Evolutionary conservation across 2,329 filamentous ascomycete species (phyloP), one percentile per base, ranked within the genome.

Genomic region (Zymoseptoria crescenta): DNA sequence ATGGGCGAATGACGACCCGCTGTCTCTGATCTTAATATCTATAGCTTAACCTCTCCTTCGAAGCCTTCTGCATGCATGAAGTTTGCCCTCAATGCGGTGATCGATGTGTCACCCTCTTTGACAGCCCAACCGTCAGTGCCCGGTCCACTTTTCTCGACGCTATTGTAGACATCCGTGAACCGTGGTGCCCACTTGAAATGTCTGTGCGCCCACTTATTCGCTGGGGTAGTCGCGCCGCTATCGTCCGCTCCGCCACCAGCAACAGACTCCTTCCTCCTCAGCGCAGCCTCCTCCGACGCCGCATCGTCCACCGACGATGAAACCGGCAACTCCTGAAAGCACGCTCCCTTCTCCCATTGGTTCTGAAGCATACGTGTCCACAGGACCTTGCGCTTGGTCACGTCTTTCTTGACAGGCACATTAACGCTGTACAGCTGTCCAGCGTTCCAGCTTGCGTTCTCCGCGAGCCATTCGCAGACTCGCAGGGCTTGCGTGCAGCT

Each of bases 121-220:
- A 99, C 89, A 41, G 87, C 87, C 91, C 93, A 96, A 5, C 93
- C 94, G 74, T 99, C 94, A 70, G 91, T 95, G 3, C 91, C 91
- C 3, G 89, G 88, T 30, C 80, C 79, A 48, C 87, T 85, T 64
- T 87, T 83, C 66, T 91, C 85, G n/a, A 96, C 91, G 65, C 88
- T 92, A 71, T 88, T 84, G 74, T 91, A 91, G 2, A 97, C 91
- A 74, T 96, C 92, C 35, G 83, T 81, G 74, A 97, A 94, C 63
- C 84, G 84, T 2, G 93, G 94, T 53, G 89, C 85, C 94, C 94
- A 97, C 75, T 93, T 95, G 80, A 96, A 97, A 74, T 95, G 89
- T 73, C 89, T 90, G 74, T 96, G 90, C 58, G 79, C 82, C 72
- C 91, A 86, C 29, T 81, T 49, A 55, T 76, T 73, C 9, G 60